phyloP scores from a whole-genome alignment of 768 basidiomycete genomes.

The Mycena albidolilacea region DNA sequence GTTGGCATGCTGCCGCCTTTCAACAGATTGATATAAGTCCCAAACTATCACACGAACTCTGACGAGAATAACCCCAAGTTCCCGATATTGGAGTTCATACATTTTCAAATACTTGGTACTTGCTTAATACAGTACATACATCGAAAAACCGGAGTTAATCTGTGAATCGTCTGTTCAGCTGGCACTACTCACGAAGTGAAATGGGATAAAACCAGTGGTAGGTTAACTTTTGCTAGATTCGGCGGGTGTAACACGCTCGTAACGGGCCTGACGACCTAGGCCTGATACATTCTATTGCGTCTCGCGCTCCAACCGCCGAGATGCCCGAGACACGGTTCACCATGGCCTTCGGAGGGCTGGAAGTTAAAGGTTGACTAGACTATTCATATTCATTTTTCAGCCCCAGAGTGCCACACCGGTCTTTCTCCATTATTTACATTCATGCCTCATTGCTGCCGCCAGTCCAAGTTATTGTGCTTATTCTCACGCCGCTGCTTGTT shows the following conservation, averaged over 20 bases:
- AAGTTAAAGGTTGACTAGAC: background rate
- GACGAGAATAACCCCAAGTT: background rate
- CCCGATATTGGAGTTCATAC: background rate
- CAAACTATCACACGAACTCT: background rate
- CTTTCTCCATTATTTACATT: background rate
- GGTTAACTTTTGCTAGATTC: background rate
- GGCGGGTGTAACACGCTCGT: background rate
- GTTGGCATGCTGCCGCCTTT: constrained; percentile 5
- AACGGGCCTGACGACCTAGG: background rate
- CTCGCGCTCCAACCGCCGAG: background rate
- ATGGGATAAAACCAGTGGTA: constrained; percentile 1
- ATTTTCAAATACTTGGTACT: constrained; percentile 1
- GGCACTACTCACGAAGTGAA: background rate
- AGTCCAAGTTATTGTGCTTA: too few relatives aligned
- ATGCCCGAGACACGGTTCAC: background rate
- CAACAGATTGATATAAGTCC: background rate
- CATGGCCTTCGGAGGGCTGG: background rate
- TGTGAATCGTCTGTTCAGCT: too few relatives aligned
- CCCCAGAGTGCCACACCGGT: background rate
- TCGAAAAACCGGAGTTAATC: background rate
- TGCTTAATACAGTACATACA: background rate
- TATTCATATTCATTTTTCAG: background rate
- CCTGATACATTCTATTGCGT: too few relatives aligned
- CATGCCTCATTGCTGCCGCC: too few relatives aligned
- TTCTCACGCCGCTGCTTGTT: background rate